Evolutionary conservation across 768 basidiomycete species (phyloP), one percentile per base, ranked within the genome.

Genomic region (Royoungia palumana): DNA sequence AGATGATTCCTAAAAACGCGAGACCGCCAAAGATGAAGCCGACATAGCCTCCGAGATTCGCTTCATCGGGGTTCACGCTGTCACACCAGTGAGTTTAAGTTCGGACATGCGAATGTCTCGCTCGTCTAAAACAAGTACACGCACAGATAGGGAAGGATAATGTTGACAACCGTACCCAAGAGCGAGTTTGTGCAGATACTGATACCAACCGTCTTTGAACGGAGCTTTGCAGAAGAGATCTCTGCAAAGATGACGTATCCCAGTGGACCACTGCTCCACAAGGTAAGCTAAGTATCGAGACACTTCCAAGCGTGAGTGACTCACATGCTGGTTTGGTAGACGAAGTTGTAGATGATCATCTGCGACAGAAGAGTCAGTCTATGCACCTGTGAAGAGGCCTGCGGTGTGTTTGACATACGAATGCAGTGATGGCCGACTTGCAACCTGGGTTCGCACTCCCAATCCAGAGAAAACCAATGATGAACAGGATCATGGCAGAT

Each of bases 271-370:
- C 63, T 65, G 49, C 30, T 28, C 27, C n/a, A 20, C 13, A n/a
- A 40, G 14, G 39, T 25, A 16, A 12, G 13, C 34, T 35, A 14
- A 49, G 4, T 28, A 10, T 6, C 22, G 32, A 44, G 3, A 6
- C 32, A 16, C 14, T 17, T 30, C 13, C 11, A 4, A 6, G 10
- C 1, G 6, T n/a, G 21, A 27, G 1, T 1, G 2, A 24, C 63
- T 46, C 14, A 66, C 64, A 65, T 64, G 50, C 50, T 45, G 19
- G 27, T 32, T 52, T 66, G 62, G 44, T 57, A 66, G 16, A 62
- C 53, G 44, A 65, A 66, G 46, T 64, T 66, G 46, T 65, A 66
- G 39, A 66, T 51, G 41, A 65, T 59, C 47, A 59, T 65, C 64
- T 65, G n/a, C 2, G 21, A 37, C 3, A 12, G 2, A 3, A 6